Conservation (phyloP, 257 asterid genomes). For the Nicotiana knightiana region DNA sequence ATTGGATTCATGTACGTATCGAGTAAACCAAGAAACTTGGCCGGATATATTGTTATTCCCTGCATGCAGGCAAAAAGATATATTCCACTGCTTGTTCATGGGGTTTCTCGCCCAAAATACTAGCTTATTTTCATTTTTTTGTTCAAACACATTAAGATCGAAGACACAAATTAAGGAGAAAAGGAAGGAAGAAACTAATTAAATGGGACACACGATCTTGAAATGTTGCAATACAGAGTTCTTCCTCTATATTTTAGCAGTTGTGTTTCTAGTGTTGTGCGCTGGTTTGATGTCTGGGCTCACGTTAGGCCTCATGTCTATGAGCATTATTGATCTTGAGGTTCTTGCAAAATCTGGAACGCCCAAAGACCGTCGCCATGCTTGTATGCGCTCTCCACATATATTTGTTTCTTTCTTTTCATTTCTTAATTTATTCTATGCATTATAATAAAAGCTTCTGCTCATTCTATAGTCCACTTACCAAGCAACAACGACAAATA, state of each 20-base stretch:
- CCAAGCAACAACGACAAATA: not conserved
- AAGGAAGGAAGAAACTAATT: not conserved
- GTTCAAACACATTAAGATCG: not conserved
- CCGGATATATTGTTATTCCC: not conserved
- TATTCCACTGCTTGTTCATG: constrained; percentile 1
- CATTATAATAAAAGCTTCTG: not conserved
- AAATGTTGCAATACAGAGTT: constrained; percentile 26
- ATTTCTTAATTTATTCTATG: not conserved
- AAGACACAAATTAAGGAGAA: not conserved
- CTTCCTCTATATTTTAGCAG: constrained; percentile 14
- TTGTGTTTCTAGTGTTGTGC: constrained; percentile 7
- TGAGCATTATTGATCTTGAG: constrained; percentile 31
- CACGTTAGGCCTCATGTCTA: constrained; percentile 33
- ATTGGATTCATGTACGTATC: not conserved
- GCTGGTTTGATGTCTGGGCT: constrained; percentile 34
- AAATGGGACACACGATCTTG: not conserved
- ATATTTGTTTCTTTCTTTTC: not conserved
- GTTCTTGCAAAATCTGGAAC: constrained; percentile 29
- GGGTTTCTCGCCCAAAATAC: constrained; percentile 12
- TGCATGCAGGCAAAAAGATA: not conserved
- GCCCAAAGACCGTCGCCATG: constrained; percentile 19
- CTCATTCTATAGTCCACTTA: too few relatives aligned
- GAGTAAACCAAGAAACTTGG: not conserved
- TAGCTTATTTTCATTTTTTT: not conserved
- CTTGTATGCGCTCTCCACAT: constrained; percentile 7